Percentiles rank a stretch among this genome's conserved stretches.
phyloP scores from a whole-genome alignment of 208 protist species.

The Crithidia sp. region DNA sequence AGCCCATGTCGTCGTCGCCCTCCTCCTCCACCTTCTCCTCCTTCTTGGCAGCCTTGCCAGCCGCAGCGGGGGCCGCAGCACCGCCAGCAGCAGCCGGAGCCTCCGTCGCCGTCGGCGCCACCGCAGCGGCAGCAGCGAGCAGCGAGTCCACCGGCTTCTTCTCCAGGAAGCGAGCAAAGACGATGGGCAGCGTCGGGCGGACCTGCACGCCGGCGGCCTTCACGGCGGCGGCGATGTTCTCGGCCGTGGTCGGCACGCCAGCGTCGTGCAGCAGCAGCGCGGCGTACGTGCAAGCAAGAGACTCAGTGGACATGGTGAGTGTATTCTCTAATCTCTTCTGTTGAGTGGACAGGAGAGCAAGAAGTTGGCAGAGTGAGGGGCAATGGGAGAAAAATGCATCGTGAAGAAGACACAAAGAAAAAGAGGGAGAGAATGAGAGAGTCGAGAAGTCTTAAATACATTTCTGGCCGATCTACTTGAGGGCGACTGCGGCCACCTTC shows the following conservation, averaged over 20 bases:
- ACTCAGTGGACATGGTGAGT: slow-evolving; percentile 59
- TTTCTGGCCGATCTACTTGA: no score
- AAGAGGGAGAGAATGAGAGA: slow-evolving; percentile 2
- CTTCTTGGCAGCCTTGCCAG: slow-evolving; percentile 44
- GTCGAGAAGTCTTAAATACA: no score
- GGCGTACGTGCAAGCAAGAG: slow-evolving; percentile 88
- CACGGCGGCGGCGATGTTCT: slow-evolving; percentile 73
- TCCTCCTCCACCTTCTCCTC: slow-evolving; percentile 77
- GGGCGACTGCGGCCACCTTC: no score
- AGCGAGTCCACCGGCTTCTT: slow-evolving; percentile 79
- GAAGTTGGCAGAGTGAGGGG: background rate
- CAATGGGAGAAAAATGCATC: slow-evolving; percentile 1
- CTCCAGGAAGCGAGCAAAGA: slow-evolving; percentile 86
- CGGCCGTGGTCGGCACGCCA: slow-evolving; percentile 68
- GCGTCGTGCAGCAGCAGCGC: slow-evolving; percentile 81
- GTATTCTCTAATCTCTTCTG: background rate
- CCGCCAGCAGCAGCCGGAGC: slow-evolving; percentile 47
- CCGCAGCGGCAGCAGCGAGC: slow-evolving; percentile 55
- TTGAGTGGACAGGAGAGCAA: no score
- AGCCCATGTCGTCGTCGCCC: slow-evolving; percentile 91
- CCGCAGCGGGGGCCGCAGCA: slow-evolving; percentile 57
- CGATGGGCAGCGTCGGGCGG: slow-evolving; percentile 75
- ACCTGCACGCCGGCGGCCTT: slow-evolving; percentile 76
- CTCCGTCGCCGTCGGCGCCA: slow-evolving; percentile 43
- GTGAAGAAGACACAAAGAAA: slow-evolving; percentile 5